A percentile compares a stretch with the other conserved stretches of the same genome.
Evolutionary conservation across 495 filamentous ascomycete genomes (phyloP).

Genomic region (Penicillium odoratum): DNA sequence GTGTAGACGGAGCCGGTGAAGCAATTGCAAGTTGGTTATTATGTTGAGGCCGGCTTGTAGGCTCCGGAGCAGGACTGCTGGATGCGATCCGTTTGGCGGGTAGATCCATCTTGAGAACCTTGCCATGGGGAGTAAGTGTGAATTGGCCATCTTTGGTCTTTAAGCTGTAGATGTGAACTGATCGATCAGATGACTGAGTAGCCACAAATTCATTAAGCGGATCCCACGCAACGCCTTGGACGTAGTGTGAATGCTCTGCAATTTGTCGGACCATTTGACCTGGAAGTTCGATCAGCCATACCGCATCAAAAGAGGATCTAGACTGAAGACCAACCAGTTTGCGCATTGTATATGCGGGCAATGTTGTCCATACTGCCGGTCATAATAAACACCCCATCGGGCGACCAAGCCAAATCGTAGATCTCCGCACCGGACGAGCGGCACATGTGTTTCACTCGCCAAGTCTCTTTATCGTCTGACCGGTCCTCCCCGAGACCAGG

Average conservation of each 20-base stretch:
- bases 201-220: constrained; percentile 97
- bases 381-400: constrained; percentile 94
- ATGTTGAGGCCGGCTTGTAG: constrained; percentile 56
- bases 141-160: constrained; percentile 97
- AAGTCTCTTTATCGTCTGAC: constrained; percentile 92
- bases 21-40: constrained; percentile 60
- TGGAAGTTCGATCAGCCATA: constrained; percentile 35
- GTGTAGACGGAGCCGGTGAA: constrained; percentile 87
- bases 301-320: background rate
- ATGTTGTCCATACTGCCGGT: constrained; percentile 99
- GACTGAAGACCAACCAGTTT: constrained; percentile 62
- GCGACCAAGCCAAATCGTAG: constrained; percentile 97
- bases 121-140: constrained; percentile 74
- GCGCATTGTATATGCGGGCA: constrained; percentile 90
- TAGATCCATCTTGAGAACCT: constrained; percentile 84
- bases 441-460: constrained; percentile 97
- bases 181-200: constrained; percentile 96
- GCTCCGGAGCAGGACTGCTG: constrained; percentile 87
- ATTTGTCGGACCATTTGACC: constrained; percentile 93
- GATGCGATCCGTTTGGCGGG: constrained; percentile 87
- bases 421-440: constrained; percentile 90
- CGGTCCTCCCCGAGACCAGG: constrained; percentile 76
- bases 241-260: constrained; percentile 98
- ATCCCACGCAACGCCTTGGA: constrained; percentile 98
- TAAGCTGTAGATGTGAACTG: constrained; percentile 93